Base-by-base conservation (phyloP, 2,329 filamentous ascomycete species). In the Neofusicoccum sp. region DNA sequence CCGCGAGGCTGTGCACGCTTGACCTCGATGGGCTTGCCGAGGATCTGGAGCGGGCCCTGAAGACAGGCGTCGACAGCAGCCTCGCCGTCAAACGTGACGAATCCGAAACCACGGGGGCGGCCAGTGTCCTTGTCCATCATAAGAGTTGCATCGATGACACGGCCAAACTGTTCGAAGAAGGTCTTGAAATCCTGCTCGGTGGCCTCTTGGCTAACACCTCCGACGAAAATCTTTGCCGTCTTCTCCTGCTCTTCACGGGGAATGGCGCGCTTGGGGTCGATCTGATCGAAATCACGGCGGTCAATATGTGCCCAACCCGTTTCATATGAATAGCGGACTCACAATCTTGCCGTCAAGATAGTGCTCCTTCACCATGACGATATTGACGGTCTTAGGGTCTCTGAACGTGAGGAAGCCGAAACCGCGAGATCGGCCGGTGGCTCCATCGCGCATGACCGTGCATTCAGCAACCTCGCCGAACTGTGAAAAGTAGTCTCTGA, bases 91-190 rank as follows among this genome's bases (percentile, higher is more conserved):
- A 99, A 99, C 0, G 95, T 99, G 58, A 99, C 95, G 74, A 99
- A 99, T 12, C 95, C 95, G 70, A 99, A 99, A 1, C 95, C 95
- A 71, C 95, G 85, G 2, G 95, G 95, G 41, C 95, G 86, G n/a
- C 95, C 95, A 0, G 95, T 99, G 75, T 99, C 95, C 78, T 99
- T 99, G 75, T 99, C 95, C 87, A 99, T 99, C 95, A 99, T 99
- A 2, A 99, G 86, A 0, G 95, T 99, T 1, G 95, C 95, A 77
- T 99, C 95, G 40, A 99, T 89, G 20, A 99, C 95, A 63, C 93
- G 88, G 30, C 95, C 95, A 69, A 98, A 99, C 71, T 96, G 91
- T 70, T 90, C 91, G 78, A 99, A 99, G 78, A 96, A 99, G 63
- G 95, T 89, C 71, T 91, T 92, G 75, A 99, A 99, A 73, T 98